A percentile compares a stretch with the other conserved stretches of the same genome.
phyloP scores from a whole-genome alignment of 306 rosid species.

The Inga leiocalycina region DNA sequence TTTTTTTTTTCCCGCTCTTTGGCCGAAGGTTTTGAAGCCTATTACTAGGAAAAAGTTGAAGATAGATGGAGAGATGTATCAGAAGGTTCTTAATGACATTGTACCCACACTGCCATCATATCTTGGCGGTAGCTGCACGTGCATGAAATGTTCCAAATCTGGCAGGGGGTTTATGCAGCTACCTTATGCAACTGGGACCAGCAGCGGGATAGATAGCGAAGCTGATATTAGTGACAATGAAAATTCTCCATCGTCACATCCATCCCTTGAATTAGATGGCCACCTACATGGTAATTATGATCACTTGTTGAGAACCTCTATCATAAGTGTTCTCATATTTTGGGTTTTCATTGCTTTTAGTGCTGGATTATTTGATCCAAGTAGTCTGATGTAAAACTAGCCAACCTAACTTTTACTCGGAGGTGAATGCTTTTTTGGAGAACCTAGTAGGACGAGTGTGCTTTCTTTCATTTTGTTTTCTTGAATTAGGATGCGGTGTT shows the following conservation, averaged over 20 bases:
- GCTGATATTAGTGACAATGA: slow-evolving; percentile 33
- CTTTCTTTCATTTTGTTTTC: neutral
- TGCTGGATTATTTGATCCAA: slow-evolving; percentile 53
- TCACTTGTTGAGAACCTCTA: slow-evolving; percentile 62
- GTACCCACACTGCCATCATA: slow-evolving; percentile 60
- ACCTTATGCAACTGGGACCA: slow-evolving; percentile 42
- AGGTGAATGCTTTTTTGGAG: neutral
- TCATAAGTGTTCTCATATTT: slow-evolving; percentile 64
- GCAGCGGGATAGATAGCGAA: slow-evolving; percentile 34
- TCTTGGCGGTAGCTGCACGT: slow-evolving; percentile 82
- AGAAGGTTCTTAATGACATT: slow-evolving; percentile 62
- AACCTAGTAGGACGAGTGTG: neutral
- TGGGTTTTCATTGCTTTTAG: slow-evolving; percentile 71
- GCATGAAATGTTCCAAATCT: slow-evolving; percentile 64
- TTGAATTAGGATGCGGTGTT: neutral
- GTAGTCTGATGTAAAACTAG: slow-evolving; percentile 39
- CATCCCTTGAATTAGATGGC: slow-evolving; percentile 40
- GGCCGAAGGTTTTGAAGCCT: slow-evolving; percentile 67
- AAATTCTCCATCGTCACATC: slow-evolving; percentile 35
- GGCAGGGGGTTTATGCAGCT: slow-evolving; percentile 32
- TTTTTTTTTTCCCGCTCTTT: neutral
- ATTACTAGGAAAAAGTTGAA: slow-evolving; percentile 73
- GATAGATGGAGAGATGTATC: slow-evolving; percentile 67
- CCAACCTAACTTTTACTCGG: neutral
- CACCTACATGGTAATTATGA: slow-evolving; percentile 42